These are phyloP conservation scores for Dictyostelium capitatum DNA, from an alignment of 78 protist species.

Conservation along the genomic window DNA sequence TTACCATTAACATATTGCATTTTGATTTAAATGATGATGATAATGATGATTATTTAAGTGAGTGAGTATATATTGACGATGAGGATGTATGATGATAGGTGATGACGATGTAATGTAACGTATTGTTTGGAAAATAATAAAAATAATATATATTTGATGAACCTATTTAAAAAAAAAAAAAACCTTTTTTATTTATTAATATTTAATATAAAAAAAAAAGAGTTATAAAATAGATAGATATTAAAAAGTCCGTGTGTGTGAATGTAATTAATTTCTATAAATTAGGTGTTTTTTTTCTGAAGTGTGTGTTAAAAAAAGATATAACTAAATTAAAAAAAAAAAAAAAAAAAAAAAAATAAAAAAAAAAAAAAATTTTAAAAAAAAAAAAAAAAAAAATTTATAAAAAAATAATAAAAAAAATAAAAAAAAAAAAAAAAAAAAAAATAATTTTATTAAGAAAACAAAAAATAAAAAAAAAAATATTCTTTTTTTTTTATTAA, in stretches of 20 bases:
- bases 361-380: background rate
- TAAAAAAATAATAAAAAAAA: background rate
- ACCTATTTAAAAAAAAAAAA: too few relatives aligned
- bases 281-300: background rate
- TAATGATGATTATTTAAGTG: background rate
- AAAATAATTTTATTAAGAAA: background rate
- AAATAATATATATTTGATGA: too few relatives aligned
- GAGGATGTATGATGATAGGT: too few relatives aligned
- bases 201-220: background rate
- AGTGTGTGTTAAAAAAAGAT: background rate
- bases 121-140: too few relatives aligned
- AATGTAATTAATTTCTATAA: background rate
- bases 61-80: too few relatives aligned
- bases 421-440: background rate
- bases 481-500: too few relatives aligned
- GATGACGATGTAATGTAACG: too few relatives aligned
- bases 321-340: background rate
- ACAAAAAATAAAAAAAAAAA: background rate
- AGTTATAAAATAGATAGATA: background rate
- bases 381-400: background rate
- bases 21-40: background rate
- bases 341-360: background rate
- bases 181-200: background rate
- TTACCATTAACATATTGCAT: slow-evolving; percentile 79
- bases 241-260: background rate